Conservation (phyloP, 2,329 filamentous ascomycete genomes). For the Sporothrix globosa region DNA sequence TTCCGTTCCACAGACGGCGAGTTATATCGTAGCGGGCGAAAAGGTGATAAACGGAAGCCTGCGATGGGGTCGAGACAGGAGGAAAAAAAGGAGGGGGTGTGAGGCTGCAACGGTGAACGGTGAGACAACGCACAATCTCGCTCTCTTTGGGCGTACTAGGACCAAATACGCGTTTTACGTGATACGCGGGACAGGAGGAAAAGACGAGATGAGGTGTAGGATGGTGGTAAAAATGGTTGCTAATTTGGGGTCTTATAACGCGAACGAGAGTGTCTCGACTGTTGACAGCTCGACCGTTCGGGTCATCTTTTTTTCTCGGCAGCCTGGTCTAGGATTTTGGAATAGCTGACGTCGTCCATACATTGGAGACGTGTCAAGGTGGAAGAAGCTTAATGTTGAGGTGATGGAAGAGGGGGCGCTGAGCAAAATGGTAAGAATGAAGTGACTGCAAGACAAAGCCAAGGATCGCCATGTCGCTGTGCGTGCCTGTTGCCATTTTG, state of each 20-base stretch:
- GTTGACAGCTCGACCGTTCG: not conserved
- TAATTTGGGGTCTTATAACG: slow-evolving; percentile 23
- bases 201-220: not conserved
- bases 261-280: not conserved
- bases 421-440: not conserved
- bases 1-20: not conserved
- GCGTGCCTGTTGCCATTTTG: not conserved
- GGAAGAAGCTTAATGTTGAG: not conserved
- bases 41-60: not conserved
- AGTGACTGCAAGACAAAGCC: not conserved
- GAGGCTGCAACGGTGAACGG: not conserved
- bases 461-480: not conserved
- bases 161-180: slow-evolving; percentile 28
- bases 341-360: slow-evolving; percentile 12
- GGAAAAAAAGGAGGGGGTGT: not conserved
- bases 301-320: slow-evolving; percentile 21
- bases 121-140: not conserved
- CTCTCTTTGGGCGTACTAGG: slow-evolving; percentile 1
- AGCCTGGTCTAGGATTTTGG: not conserved
- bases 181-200: slow-evolving; percentile 11
- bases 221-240: not conserved
- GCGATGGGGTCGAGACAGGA: not conserved
- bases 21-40: not conserved
- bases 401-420: not conserved
- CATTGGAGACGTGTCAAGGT: not conserved